Conservation (phyloP, 208 protist species). For the Trypanosoma theileri region DNA sequence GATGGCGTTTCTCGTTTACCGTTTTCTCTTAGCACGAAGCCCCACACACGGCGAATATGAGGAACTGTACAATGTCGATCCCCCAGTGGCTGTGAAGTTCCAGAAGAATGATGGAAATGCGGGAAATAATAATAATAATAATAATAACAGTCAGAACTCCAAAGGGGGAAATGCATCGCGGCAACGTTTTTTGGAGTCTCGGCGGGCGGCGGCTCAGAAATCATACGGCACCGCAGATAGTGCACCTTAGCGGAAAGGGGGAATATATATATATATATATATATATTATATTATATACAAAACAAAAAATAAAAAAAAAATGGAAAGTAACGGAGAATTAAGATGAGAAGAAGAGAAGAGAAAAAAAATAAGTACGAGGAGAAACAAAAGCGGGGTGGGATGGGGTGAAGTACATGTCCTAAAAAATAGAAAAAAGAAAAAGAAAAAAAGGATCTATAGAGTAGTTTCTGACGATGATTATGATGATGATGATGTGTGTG, state of each 20-base stretch:
- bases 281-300: neutral
- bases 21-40: neutral
- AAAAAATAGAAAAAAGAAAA: neutral
- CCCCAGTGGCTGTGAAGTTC: neutral
- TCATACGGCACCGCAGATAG: conserved; percentile 29
- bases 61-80: neutral
- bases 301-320: neutral
- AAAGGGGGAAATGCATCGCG: conserved; percentile 57
- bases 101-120: neutral
- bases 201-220: conserved; percentile 33
- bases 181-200: conserved; percentile 67
- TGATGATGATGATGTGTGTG: too few relatives aligned
- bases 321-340: neutral
- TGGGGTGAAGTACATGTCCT: neutral
- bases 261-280: neutral
- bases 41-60: conserved; percentile 3
- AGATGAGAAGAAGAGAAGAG: neutral
- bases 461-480: too few relatives aligned
- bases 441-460: neutral
- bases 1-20: conserved; percentile 4
- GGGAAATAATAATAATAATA: neutral
- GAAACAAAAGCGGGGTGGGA: neutral
- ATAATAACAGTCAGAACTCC: neutral
- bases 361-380: neutral
- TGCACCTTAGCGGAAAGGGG: neutral